Conservation (phyloP, 768 basidiomycete species). For the Lenzites betulinus region DNA sequence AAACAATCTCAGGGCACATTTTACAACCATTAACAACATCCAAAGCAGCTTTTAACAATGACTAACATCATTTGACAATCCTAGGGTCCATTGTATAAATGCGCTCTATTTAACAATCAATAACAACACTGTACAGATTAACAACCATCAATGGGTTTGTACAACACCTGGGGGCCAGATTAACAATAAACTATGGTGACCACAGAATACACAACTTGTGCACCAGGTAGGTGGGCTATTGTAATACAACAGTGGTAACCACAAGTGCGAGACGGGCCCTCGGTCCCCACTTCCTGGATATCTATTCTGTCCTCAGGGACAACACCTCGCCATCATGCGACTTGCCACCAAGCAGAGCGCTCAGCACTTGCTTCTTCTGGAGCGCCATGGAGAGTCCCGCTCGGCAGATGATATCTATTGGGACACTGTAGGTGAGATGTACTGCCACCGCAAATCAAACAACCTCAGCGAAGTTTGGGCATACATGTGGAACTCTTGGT, state of each 20-base stretch:
- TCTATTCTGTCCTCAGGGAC: neutral
- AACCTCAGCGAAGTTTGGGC: constrained; percentile 25
- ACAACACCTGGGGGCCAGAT: too few species aligned
- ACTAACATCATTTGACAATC: too few species aligned
- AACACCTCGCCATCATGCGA: neutral
- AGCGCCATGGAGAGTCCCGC: neutral
- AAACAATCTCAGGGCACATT: too few species aligned
- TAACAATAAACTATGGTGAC: neutral
- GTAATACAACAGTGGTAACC: too few species aligned
- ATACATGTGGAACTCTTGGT: constrained; percentile 36
- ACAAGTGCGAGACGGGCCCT: neutral
- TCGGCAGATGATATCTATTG: neutral
- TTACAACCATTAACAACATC: too few species aligned
- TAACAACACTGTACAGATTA: too few species aligned
- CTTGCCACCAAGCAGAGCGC: neutral
- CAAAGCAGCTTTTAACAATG: too few species aligned
- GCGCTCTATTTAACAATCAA: too few species aligned
- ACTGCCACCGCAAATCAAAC: neutral
- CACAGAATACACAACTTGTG: too few species aligned
- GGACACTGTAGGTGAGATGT: neutral
- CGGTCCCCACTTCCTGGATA: neutral
- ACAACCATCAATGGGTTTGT: too few species aligned
- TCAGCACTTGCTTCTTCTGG: neutral
- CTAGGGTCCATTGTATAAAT: too few species aligned
- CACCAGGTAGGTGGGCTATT: too few species aligned